These are phyloP conservation scores for Aureobasidium pullulans DNA, from an alignment of 2,329 filamentous ascomycete genomes.

Conservation along the genomic window DNA sequence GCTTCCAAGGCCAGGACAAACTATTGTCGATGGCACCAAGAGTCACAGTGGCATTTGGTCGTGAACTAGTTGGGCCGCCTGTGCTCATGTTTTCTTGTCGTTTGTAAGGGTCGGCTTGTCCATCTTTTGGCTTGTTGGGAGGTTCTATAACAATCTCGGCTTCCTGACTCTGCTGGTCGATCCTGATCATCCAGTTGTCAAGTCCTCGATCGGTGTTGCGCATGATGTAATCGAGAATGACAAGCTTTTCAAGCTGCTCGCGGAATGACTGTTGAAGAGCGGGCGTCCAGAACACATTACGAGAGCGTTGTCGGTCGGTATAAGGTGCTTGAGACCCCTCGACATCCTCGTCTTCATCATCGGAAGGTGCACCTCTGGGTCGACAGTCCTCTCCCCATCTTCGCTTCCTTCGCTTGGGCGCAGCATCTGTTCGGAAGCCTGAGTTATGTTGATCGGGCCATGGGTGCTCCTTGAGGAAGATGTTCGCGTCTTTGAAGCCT, in stretches of 20 bases:
- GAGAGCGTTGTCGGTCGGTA: slow-evolving; percentile 21
- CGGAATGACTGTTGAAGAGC: slow-evolving; percentile 82
- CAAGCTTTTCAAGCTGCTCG: slow-evolving; percentile 92
- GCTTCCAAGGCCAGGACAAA: slow-evolving; percentile 97
- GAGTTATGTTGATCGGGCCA: slow-evolving; percentile 84
- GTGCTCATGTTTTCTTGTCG: slow-evolving; percentile 80
- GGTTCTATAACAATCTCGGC: slow-evolving; percentile 85
- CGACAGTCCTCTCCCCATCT: slow-evolving; percentile 79
- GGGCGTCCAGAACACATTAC: slow-evolving; percentile 76
- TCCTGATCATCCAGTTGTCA: slow-evolving; percentile 99
- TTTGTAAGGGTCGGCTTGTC: slow-evolving; percentile 23
- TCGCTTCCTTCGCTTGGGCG: slow-evolving; percentile 57
- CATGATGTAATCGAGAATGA: slow-evolving; percentile 98
- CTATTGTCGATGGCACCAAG: slow-evolving; percentile 97
- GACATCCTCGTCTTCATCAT: slow-evolving; percentile 40
- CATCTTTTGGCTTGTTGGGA: slow-evolving; percentile 50
- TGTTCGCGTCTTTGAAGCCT: slow-evolving; percentile 92
- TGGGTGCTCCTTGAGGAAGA: slow-evolving; percentile 89
- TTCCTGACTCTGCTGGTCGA: slow-evolving; percentile 75
- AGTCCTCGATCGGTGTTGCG: slow-evolving; percentile 92
- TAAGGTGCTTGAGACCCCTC: slow-evolving; percentile 20
- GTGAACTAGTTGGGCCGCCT: slow-evolving; percentile 43
- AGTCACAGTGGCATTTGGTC: slow-evolving; percentile 22
- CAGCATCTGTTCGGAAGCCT: slow-evolving; percentile 60
- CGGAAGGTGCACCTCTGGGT: slow-evolving; percentile 50